Percentiles rank a stretch among this genome's conserved stretches.
phyloP scores from a whole-genome alignment of 2,329 filamentous ascomycete genomes.

The Pestalotiopsis sp. region DNA sequence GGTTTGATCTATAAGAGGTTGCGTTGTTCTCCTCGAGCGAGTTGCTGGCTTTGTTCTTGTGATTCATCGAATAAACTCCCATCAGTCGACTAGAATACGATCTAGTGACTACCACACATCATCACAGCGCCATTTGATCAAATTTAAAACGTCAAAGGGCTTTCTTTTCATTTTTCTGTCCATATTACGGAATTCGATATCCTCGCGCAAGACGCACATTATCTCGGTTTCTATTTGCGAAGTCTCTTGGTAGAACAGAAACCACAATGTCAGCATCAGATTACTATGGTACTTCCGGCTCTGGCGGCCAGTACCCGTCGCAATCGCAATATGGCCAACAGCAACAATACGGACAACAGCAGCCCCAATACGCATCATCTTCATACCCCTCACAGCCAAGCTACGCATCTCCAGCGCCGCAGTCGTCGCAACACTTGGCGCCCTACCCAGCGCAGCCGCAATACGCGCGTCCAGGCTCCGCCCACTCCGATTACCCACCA shows the following conservation, averaged over 20 bases:
- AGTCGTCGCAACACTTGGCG: conserved; percentile 23
- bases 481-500: conserved; percentile 28
- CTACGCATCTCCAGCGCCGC: conserved; percentile 22
- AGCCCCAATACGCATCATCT: conserved; percentile 15
- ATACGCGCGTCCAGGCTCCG: conserved; percentile 30
- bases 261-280: conserved; percentile 31
- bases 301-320: conserved; percentile 19
- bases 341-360: background rate
- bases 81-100: background rate
- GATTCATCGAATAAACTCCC: background rate
- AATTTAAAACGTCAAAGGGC: background rate
- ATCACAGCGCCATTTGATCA: background rate
- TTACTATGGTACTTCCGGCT: conserved; percentile 31
- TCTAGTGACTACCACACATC: background rate
- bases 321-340: conserved; percentile 23
- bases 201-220: background rate
- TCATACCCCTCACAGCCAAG: conserved; percentile 24
- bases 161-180: background rate
- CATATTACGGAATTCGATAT: background rate
- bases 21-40: background rate
- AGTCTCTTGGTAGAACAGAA: background rate
- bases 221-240: background rate
- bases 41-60: background rate
- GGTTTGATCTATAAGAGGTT: conserved; percentile 6
- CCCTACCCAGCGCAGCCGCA: conserved; percentile 28